Base-by-base conservation (phyloP, 306 rosid species). In the Malus sieversii region DNA sequence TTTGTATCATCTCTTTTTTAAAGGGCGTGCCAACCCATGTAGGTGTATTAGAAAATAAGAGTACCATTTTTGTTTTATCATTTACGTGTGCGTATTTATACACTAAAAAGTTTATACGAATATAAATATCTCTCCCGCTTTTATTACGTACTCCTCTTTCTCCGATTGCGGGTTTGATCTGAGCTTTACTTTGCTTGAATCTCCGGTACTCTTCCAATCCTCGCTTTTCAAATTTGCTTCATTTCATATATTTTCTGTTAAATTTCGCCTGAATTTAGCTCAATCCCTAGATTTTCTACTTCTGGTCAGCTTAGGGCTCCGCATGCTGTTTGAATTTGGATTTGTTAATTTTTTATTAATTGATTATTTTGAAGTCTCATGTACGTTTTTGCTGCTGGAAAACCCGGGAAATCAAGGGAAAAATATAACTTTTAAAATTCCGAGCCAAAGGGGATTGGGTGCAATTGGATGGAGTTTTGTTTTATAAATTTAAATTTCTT, bases 1-100 rank as follows among this genome's bases (percentile, higher is more conserved):
- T 7, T 38, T 38, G 0, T 38, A 38, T 38, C 42, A 7, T 38
- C 0, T 38, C 2, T 35, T 35, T 0, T 38, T 38, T 38, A 38
- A 38, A 7, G 0, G 9, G 0, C 0, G 0, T 1, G 8, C 2
- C 9, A 38, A 38, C 9, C 10, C 2, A 38, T 7, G 0, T 2
- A 2, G 42, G 2, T 38, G 0, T 7, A 38, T 38, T 38, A 38
- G 10, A 38, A 38, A 6, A 35, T 38, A 38, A 38, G 2, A 2
- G 0, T 6, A 38, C 0, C 0, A 35, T 35, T 38, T 38, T 38
- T 38, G 10, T 38, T 38, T 38, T 35, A 35, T 10, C 14, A 23
- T 16, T 51, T 15, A 16, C 4, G 38, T 45, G 38, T 44, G 72
- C 35, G 40, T 25, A 45, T 68, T 44, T 44, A 44, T 2, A 48